phyloP scores from a whole-genome alignment of 768 basidiomycete species.

The Kwoniella botswanensis region DNA sequence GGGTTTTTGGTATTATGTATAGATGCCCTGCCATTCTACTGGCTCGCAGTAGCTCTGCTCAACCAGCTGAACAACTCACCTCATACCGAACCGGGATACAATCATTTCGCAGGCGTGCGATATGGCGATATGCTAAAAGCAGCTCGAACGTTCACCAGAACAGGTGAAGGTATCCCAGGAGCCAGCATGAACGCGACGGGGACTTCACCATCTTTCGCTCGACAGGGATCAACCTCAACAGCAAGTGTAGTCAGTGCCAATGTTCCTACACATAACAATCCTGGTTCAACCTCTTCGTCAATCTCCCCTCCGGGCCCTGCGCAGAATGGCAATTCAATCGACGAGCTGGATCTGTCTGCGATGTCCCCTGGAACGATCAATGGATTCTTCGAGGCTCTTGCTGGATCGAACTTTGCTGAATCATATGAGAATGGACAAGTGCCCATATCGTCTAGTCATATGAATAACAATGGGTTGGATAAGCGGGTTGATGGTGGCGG shows the following conservation, averaged over 20 bases:
- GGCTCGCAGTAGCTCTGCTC: constrained; percentile 58
- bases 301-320: constrained; percentile 7
- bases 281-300: constrained; percentile 1
- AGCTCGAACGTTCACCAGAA: constrained; percentile 54
- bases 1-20: no score
- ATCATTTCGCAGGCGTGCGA: constrained; percentile 45
- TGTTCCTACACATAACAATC: not conserved
- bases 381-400: constrained; percentile 18
- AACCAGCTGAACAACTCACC: constrained; percentile 50
- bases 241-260: constrained; percentile 11
- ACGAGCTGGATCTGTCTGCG: constrained; percentile 9
- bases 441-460: not conserved
- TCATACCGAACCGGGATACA: constrained; percentile 34
- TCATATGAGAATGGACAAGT: not conserved
- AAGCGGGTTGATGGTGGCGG: constrained; percentile 5
- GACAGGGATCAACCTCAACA: constrained; percentile 16
- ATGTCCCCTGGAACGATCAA: constrained; percentile 19
- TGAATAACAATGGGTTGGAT: no score
- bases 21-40: constrained; percentile 60
- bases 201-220: constrained; percentile 11
- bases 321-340: not conserved
- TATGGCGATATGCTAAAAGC: constrained; percentile 55
- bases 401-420: not conserved
- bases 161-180: constrained; percentile 49
- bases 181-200: not conserved